Base-by-base conservation (phyloP, 2,329 filamentous ascomycete genomes). In the Apiospora arundinis region DNA sequence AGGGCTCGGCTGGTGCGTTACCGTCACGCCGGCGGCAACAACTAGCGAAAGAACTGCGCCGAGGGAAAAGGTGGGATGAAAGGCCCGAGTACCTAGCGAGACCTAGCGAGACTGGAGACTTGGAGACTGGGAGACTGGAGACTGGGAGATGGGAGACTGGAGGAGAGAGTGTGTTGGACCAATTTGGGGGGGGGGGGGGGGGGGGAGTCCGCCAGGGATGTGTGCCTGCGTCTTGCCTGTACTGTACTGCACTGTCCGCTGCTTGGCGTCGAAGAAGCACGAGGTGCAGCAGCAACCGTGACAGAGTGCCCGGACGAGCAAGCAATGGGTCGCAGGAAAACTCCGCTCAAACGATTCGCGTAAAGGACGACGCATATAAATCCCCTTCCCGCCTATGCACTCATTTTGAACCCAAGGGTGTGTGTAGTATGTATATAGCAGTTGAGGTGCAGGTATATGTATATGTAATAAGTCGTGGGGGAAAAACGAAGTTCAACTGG, bases 1-100 rank as follows among this genome's bases (percentile, higher is more conserved):
- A 68, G 67, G 67, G 67, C 46, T 48, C 32, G 46, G 67, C 25
- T 69, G 67, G 45, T 69, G 45, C n/a, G 67, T 56, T 49, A 52
- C 67, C 46, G 67, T 49, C 45, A 52, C 67, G 32, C 67, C 67
- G 32, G 67, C 45, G 46, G 67, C 45, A 52, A 49, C 25, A 52
- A 32, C 28, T 40, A 40, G 67, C 45, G 28, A 49, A 44, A 56
- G 46, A 44, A 69, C 46, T 52, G 32, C 46, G 67, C 67, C 67
- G 45, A 56, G 45, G 67, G 25, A 56, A 68, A 52, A 69, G 67
- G 46, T 63, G 56, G 67, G 67, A 69, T 52, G 32, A 49, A 69
- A 69, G 67, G 67, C 45, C 67, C 67, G 67, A 49, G 67, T 69
- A 69, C 67, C 67, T 42, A 69, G 67, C 46, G 67, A 69, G 46